Percentiles rank a stretch among this genome's conserved stretches.
phyloP scores from a whole-genome alignment of 495 filamentous ascomycete genomes.

The Penicillium paxilli region DNA sequence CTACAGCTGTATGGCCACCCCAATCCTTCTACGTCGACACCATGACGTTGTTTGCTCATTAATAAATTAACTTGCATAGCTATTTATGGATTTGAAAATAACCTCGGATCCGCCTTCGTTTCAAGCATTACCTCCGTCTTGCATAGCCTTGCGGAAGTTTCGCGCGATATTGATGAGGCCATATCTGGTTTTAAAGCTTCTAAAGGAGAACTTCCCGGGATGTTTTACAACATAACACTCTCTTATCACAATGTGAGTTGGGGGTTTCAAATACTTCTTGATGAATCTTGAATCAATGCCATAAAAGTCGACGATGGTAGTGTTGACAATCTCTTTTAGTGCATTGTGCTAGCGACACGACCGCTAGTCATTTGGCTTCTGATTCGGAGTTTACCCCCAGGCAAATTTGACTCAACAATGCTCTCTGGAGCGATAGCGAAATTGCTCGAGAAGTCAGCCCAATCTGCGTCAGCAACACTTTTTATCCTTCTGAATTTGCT shows the following conservation, averaged over 20 bases:
- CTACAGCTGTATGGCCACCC: neutral
- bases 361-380: neutral
- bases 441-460: neutral
- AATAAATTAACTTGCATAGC: neutral
- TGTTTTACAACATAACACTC: constrained; percentile 1
- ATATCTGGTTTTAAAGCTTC: neutral
- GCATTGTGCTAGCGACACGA: neutral
- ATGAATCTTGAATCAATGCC: neutral
- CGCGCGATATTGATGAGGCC: neutral
- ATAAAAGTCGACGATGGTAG: no score
- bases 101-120: neutral
- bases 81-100: neutral
- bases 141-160: neutral
- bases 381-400: neutral
- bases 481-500: neutral
- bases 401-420: neutral
- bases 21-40: no score
- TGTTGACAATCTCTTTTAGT: neutral
- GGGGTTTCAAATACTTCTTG: neutral
- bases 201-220: neutral
- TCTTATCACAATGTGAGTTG: neutral
- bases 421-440: neutral
- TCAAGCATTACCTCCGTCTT: neutral
- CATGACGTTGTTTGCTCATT: neutral
- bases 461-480: neutral